Conservation (phyloP, 1,284 basidiomycete species). For the Apiotrichum veenhuisii region DNA sequence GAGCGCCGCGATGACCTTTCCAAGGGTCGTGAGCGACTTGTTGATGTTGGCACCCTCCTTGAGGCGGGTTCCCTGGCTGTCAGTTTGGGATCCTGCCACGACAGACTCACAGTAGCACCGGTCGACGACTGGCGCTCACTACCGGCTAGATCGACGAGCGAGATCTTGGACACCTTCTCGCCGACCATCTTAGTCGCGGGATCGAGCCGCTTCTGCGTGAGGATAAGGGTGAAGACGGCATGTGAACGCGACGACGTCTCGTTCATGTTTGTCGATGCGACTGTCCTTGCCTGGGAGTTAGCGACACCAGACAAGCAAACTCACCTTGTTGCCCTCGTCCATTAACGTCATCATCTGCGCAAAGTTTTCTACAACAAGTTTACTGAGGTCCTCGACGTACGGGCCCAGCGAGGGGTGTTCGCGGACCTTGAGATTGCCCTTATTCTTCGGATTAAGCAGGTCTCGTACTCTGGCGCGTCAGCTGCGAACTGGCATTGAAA, state of each 20-base stretch:
- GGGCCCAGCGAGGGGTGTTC: constrained; percentile 92
- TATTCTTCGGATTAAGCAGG: constrained; percentile 94
- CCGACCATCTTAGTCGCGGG: constrained; percentile 77
- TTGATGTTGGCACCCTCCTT: constrained; percentile 99
- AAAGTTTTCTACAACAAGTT: constrained; percentile 84
- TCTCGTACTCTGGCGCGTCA: constrained; percentile 62
- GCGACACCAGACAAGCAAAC: constrained; percentile 9
- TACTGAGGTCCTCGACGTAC: constrained; percentile 95
- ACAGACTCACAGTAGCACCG: constrained; percentile 65
- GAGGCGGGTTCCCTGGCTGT: constrained; percentile 65
- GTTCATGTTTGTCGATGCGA: constrained; percentile 99
- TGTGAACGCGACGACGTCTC: constrained; percentile 98
- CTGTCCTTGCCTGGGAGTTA: constrained; percentile 65
- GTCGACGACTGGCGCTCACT: constrained; percentile 95
- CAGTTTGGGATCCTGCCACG: background rate
- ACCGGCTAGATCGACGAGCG: constrained; percentile 91
- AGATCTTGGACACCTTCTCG: constrained; percentile 95
- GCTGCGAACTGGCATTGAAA: background rate
- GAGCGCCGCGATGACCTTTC: constrained; percentile 91
- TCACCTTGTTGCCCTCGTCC: constrained; percentile 94
- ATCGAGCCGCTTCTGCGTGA: constrained; percentile 87
- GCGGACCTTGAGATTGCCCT: constrained; percentile 85
- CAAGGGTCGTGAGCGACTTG: constrained; percentile 92
- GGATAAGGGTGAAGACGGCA: constrained; percentile 90
- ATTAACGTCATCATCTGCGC: constrained; percentile 97